phyloP scores from a whole-genome alignment of 2,329 filamentous ascomycete genomes.

The Ascochyta lentis region DNA sequence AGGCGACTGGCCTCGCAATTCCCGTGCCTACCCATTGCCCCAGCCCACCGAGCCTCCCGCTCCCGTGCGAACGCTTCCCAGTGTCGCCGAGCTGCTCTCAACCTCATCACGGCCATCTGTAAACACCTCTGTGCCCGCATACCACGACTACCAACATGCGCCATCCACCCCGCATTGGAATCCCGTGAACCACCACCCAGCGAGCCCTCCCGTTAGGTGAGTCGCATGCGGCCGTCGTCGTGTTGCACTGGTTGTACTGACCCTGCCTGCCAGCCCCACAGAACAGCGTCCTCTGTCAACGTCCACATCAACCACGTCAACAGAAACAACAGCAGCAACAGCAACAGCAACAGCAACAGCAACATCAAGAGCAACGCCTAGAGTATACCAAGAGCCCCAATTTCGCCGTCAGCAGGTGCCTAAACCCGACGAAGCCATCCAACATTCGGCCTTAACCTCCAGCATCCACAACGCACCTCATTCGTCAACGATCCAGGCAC shows the following conservation, averaged over 20 bases:
- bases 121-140: slow-evolving; percentile 17
- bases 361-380: not conserved
- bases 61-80: slow-evolving; percentile 27
- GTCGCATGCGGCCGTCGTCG: not conserved
- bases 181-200: slow-evolving; percentile 21
- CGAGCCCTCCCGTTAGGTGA: slow-evolving; percentile 18
- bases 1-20: slow-evolving; percentile 19
- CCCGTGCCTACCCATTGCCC: slow-evolving; percentile 13
- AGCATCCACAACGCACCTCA: slow-evolving; percentile 11
- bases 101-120: slow-evolving; percentile 15
- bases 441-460: slow-evolving; percentile 16
- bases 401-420: slow-evolving; percentile 9
- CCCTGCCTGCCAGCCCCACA: slow-evolving; percentile 8
- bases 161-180: slow-evolving; percentile 13
- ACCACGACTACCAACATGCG: slow-evolving; percentile 18
- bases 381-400: slow-evolving; percentile 5
- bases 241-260: slow-evolving; percentile 3
- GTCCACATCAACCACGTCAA: no score
- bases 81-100: slow-evolving; percentile 32
- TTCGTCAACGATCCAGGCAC: slow-evolving; percentile 18
- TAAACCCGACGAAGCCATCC: slow-evolving; percentile 12
- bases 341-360: no score
- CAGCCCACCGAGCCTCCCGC: slow-evolving; percentile 13
- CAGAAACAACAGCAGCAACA: no score
- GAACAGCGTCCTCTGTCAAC: slow-evolving; percentile 5